Percentiles rank a stretch among this genome's conserved stretches.
Conservation (phyloP, 2,329 filamentous ascomycete species). For the Thelonectria discophora region DNA sequence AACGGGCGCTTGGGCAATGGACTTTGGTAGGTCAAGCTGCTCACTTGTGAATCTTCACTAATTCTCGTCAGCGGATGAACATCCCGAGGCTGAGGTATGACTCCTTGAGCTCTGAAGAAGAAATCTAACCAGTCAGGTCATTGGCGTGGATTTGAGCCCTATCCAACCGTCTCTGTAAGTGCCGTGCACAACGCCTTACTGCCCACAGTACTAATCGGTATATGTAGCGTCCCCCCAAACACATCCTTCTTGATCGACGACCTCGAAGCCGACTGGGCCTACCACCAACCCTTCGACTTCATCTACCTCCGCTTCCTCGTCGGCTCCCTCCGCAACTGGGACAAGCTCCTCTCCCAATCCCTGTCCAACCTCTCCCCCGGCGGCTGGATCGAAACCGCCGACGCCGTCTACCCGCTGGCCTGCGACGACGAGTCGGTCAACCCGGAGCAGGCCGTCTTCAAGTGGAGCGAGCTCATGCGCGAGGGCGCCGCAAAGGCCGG, state of each 20-base stretch:
- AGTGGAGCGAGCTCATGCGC: constrained; percentile 15
- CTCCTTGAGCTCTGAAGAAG: background rate
- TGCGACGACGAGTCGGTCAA: constrained; percentile 13
- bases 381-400: constrained; percentile 15
- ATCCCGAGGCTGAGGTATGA: constrained; percentile 12
- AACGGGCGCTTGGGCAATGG: constrained; percentile 13
- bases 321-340: constrained; percentile 14
- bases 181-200: no score
- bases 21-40: constrained; percentile 11
- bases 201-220: no score
- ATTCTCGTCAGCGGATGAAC: constrained; percentile 11
- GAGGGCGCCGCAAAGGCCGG: constrained; percentile 8
- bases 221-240: constrained; percentile 4
- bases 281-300: constrained; percentile 11
- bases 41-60: background rate
- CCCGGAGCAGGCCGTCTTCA: constrained; percentile 8
- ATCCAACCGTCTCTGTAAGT: constrained; percentile 18
- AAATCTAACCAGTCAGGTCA: background rate
- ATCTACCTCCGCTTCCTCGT: constrained; percentile 19
- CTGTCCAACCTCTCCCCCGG: constrained; percentile 7
- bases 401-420: constrained; percentile 9
- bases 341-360: background rate
- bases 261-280: constrained; percentile 14
- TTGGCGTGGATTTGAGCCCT: constrained; percentile 15
- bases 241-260: constrained; percentile 9